Evolutionary conservation across 768 basidiomycete species (phyloP), one percentile per base, ranked within the genome.

Genomic region (Russula griseocarnosa): DNA sequence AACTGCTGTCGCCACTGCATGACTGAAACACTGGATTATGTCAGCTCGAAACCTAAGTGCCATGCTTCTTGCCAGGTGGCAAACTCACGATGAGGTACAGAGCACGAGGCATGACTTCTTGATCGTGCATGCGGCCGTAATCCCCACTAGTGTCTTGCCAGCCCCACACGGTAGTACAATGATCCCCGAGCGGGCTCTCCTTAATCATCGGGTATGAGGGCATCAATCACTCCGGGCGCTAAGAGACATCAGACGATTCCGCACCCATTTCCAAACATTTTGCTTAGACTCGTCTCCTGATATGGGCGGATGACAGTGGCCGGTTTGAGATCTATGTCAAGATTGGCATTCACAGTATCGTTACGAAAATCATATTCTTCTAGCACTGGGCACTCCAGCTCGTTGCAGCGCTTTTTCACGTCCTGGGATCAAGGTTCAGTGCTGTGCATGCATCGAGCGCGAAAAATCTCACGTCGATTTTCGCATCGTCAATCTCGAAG

Each of bases 1-100:
- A 99, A 99, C 73, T 98, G 94, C 70, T 92, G 90, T 72, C 90
- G 92, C 97, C 97, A 99, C 79, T 99, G 97, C 86, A 97, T 95
- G 60, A 98, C 97, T 47, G 90, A 92, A 36, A 92, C 90, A 36
- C 90, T 92, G 50, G 34, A 30, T 44, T 57, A 71, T 56, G 68
- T 66, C 36, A 65, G 11, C 46, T n/a, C 44, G 6, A 54, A 52
- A 18, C 9, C 26, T 49, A 63, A 49, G 38, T 28, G 32, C 26
- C 53, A 32, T 22, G 13, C 55, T 46, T 24, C 22, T 7, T 16
- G 47, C 24, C 57, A 58, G 38, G 66, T 14, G 56, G 50, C 60
- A 53, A 20, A 81, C 94, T 77, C 75, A 97, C 94, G 93, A 94
- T 54, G 96, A 98, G 26, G 97, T 99, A 76, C 96, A 98, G 50